Evolutionary conservation across 768 basidiomycete species (phyloP), one percentile per base, ranked within the genome.

Genomic region (Leucosporidium scottii): DNA sequence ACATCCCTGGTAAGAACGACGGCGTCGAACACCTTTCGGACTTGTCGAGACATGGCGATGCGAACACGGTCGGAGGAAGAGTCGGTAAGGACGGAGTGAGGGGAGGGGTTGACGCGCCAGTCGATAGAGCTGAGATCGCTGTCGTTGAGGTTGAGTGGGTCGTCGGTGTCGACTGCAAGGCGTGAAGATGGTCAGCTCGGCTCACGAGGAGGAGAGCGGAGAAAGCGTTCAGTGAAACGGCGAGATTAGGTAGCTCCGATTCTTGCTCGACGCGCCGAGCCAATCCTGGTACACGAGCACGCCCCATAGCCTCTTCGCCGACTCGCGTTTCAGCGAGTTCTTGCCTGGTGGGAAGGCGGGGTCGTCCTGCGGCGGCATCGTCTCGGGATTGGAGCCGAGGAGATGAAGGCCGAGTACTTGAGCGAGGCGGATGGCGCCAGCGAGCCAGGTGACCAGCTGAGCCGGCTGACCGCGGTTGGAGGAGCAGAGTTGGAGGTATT

Each of bases 281-380:
- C 72, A 73, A n/a, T 73, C 72, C 47, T 73, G 72, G 21, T 70
- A 73, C 2, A 73, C 68, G 23, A 73, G 66, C 2, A 69, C 66
- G 0, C 62, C 68, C 72, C 72, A 73, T 10, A 73, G 25, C 21
- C 71, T 50, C 49, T 73, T 73, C 12, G 66, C 68, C 66, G 66
- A 67, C 47, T 73, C 72, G 12, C 72, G 39, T 53, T 73, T 73
- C 49, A 73, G 30, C 55, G 56, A 59, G 62, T 69, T 73, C 64
- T 59, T 53, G 0, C 72, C 72, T 0, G 72, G 72, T 18, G 72
- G 72, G 25, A 64, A 73, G 0, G 72, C 72, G 3, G 68, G 68
- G 27, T 73, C 72, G 39, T 73, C 72, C 0, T 58, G 57, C 23
- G 39, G 39, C 3, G 72, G 72, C 72, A 73, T 73, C 70, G 65